Conservation (phyloP, 148 eudicot species). For the Chenopodium suecicum region DNA sequence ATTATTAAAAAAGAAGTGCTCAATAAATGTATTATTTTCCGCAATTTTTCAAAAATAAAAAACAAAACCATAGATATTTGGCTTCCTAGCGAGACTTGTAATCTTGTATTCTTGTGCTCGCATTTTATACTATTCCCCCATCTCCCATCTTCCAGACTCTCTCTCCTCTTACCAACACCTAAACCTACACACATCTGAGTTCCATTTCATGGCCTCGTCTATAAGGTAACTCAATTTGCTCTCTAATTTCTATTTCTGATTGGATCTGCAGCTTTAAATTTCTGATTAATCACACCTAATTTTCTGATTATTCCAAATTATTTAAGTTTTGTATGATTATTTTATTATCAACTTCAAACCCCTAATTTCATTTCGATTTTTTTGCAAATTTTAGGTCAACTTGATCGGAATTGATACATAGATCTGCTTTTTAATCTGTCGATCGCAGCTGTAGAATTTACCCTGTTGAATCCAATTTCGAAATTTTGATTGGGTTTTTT, state of each 20-base stretch:
- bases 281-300: neutral
- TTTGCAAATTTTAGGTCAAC: constrained; percentile 28
- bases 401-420: constrained; percentile 16
- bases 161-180: neutral
- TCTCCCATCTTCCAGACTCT: neutral
- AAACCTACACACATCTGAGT: neutral
- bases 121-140: neutral
- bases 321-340: neutral
- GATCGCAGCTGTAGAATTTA: constrained; percentile 14
- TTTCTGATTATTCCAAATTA: neutral
- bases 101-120: neutral
- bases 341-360: constrained; percentile 5
- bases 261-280: neutral
- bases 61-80: neutral
- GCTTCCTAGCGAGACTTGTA: neutral
- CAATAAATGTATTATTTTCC: too few species aligned
- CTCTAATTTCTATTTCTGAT: neutral
- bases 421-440: constrained; percentile 22
- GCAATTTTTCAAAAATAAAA: too few species aligned
- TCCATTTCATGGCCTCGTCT: constrained; percentile 9
- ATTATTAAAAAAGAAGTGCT: too few species aligned
- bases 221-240: constrained; percentile 8
- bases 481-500: neutral
- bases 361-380: constrained; percentile 16
- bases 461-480: neutral